Percentiles rank a stretch among this genome's conserved stretches.
These are phyloP conservation scores for Castanea mollissima DNA, from an alignment of 306 rosid genomes.

Conservation along the genomic window DNA sequence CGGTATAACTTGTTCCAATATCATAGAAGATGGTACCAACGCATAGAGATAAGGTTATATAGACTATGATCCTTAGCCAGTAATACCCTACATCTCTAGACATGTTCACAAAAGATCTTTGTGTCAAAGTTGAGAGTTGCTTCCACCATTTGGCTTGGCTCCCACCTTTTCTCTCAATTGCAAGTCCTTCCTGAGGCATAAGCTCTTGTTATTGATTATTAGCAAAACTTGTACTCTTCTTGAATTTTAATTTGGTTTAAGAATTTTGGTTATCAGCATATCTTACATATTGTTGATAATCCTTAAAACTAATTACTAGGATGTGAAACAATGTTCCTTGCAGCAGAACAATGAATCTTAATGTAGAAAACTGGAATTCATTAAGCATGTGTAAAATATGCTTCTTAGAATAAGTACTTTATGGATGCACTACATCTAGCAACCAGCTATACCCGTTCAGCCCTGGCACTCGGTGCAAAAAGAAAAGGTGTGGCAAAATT, in stretches of 20 bases:
- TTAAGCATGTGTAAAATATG: neutral
- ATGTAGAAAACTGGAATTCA: too few relatives aligned
- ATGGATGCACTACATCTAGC: too few relatives aligned
- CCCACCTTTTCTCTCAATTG: slow-evolving; percentile 39
- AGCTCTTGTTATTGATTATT: neutral
- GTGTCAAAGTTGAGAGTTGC: slow-evolving; percentile 72
- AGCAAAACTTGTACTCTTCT: neutral
- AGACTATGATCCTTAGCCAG: slow-evolving; percentile 76
- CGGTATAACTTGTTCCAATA: slow-evolving; percentile 55
- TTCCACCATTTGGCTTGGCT: slow-evolving; percentile 75
- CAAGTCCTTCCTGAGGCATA: slow-evolving; percentile 49
- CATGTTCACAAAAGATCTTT: slow-evolving; percentile 83
- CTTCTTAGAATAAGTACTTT: neutral
- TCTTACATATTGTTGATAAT: neutral
- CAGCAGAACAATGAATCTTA: too few relatives aligned
- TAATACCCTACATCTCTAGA: slow-evolving; percentile 83
- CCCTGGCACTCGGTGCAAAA: too few relatives aligned
- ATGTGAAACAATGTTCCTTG: too few relatives aligned
- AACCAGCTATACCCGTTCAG: too few relatives aligned
- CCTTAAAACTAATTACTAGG: neutral
- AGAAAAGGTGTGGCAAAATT: neutral
- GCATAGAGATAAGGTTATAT: slow-evolving; percentile 58
- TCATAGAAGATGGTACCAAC: slow-evolving; percentile 67
- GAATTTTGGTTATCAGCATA: neutral
- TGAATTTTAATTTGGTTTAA: neutral